Evolutionary conservation across 2,329 filamentous ascomycete species (phyloP).

Genomic region (Falciphora oryzae): DNA sequence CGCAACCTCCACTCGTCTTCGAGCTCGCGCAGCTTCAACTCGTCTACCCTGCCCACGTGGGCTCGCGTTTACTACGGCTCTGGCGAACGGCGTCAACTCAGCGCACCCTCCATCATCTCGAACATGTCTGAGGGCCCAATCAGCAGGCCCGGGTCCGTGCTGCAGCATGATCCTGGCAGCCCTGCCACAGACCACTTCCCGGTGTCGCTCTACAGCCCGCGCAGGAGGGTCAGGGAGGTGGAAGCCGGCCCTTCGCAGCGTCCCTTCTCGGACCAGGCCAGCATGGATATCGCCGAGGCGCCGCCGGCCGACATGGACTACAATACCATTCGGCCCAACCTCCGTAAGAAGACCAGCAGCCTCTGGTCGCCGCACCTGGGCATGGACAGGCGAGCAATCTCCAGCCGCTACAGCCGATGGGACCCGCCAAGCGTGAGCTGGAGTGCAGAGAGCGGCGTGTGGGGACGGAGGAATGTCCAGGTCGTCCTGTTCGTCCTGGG

Average conservation of each 20-base stretch:
- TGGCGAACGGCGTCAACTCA: slow-evolving; percentile 51
- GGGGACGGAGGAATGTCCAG: slow-evolving; percentile 67
- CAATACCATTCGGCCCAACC: slow-evolving; percentile 23
- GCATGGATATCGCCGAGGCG: slow-evolving; percentile 39
- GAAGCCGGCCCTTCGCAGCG: slow-evolving; percentile 19
- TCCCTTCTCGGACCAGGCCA: slow-evolving; percentile 26
- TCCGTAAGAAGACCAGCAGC: slow-evolving; percentile 48
- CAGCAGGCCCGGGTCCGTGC: slow-evolving; percentile 38
- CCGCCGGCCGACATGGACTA: slow-evolving; percentile 19
- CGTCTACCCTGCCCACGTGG: slow-evolving; percentile 46
- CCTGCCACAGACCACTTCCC: slow-evolving; percentile 44
- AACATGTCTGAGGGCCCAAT: slow-evolving; percentile 40
- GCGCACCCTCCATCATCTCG: slow-evolving; percentile 37
- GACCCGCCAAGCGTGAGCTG: slow-evolving; percentile 66
- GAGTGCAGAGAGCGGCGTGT: slow-evolving; percentile 51
- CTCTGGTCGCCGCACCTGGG: slow-evolving; percentile 71
- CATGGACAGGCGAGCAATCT: slow-evolving; percentile 50
- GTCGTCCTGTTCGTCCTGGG: slow-evolving; percentile 69
- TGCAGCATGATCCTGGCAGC: slow-evolving; percentile 42
- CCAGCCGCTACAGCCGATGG: slow-evolving; percentile 57
- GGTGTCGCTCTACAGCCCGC: slow-evolving; percentile 37
- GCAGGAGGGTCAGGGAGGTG: slow-evolving; percentile 37
- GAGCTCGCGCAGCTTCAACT: slow-evolving; percentile 39
- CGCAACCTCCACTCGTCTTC: slow-evolving; percentile 46
- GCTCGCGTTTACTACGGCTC: slow-evolving; percentile 66